Evolutionary conservation across 1,284 basidiomycete species (phyloP).

Genomic region (Austroboletus niveus): DNA sequence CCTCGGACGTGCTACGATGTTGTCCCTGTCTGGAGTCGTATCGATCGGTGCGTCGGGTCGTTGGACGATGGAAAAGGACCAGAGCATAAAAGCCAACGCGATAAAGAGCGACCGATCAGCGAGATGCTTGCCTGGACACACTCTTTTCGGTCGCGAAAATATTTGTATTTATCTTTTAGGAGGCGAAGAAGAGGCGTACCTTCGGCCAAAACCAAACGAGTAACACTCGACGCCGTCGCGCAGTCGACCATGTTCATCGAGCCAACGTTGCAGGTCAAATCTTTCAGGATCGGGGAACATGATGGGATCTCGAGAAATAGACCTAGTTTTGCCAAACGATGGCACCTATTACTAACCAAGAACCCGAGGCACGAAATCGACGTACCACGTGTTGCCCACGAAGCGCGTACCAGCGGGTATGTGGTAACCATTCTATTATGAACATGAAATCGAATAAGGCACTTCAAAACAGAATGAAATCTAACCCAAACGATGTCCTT

Average conservation of each 20-base stretch:
- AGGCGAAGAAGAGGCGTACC: constrained; percentile 29
- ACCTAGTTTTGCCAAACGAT: constrained; percentile 28
- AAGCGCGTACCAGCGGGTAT: constrained; percentile 61
- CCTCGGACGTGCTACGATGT: neutral
- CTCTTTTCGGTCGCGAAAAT: neutral
- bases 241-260: constrained; percentile 46
- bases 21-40: constrained; percentile 10
- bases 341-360: too few relatives aligned
- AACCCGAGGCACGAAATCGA: accelerated
- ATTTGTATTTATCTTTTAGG: too few relatives aligned
- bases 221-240: constrained; percentile 51
- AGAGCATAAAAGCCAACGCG: constrained; percentile 16
- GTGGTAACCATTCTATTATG: constrained; percentile 44
- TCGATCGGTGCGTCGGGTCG: constrained; percentile 18
- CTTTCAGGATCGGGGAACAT: constrained; percentile 29
- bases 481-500: constrained; percentile 58
- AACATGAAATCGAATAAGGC: too few relatives aligned
- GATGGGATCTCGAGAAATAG: constrained; percentile 53
- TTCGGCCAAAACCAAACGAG: constrained; percentile 59
- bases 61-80: constrained; percentile 24
- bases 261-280: constrained; percentile 60
- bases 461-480: neutral
- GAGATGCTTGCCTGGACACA: constrained; percentile 24
- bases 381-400: constrained; percentile 58
- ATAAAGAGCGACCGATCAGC: constrained; percentile 26